Base-by-base conservation (phyloP, 352 stramenopile species). In the Pythium aristosporum region DNA sequence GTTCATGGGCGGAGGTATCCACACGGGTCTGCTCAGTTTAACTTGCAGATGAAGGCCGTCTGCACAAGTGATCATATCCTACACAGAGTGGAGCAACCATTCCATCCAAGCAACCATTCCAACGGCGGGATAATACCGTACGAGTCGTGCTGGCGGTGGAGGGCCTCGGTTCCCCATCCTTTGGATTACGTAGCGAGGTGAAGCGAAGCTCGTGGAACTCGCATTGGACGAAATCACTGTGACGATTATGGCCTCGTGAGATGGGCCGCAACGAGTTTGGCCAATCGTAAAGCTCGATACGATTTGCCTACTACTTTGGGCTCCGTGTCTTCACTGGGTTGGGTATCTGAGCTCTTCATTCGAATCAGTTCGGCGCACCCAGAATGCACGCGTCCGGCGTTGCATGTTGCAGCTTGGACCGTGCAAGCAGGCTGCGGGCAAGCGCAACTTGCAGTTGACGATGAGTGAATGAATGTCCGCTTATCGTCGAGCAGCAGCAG, bases 141-240 rank as follows among this genome's bases (percentile, higher is more conserved):
- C 10, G 6, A 50, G 3, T 18, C 39, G 28, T 60, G 39, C 39
- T 37, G 39, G 21, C 28, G 55, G 51, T 60, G 55, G 41, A 53
- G 55, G 15, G 2, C 16, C 5, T 41, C n/a, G 6, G 20, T 36
- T 36, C 47, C 48, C 49, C 58, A 65, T 65, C 58, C 58, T 43
- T 65, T 23, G 4, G 58, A 65, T 65, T 65, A 32, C 58, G 58
- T 65, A 57, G 7, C 18, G 41, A 16, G 6, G 15, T 37, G 47
- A 63, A 54, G 32, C 25, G 47, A 63, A 54, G 32, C 25, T 30
- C 18, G n/a, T 13, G 20, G 37, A 57, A 53, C 53, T 37, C 36
- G 12, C 2, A 49, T 60, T 60, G 53, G 53, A 32, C 34, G 16
- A 23, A 23, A 23, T 39, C 21, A 36, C 9, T 20, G 10, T 13